Evolutionary conservation across 73 alveolate species (phyloP).

Genomic region (Halteria grandinella): DNA sequence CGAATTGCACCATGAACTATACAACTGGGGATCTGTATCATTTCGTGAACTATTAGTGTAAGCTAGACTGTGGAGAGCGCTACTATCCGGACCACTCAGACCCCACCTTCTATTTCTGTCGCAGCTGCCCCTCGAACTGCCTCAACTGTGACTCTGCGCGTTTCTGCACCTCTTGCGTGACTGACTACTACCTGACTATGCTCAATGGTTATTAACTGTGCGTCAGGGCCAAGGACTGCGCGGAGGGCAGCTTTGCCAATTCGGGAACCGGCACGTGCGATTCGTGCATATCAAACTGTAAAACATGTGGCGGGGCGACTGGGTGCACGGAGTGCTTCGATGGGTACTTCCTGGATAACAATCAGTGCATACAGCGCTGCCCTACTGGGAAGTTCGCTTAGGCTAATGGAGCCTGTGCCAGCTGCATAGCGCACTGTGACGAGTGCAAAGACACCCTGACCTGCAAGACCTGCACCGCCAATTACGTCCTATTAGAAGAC

Average conservation of each 20-base stretch:
- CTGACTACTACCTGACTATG: slow-evolving; percentile 11
- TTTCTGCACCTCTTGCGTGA: slow-evolving; percentile 3
- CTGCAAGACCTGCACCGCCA: slow-evolving; percentile 15
- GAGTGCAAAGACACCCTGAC: slow-evolving; percentile 4
- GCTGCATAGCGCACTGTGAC: slow-evolving; percentile 17
- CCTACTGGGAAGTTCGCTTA: background rate
- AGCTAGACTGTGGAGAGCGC: slow-evolving; percentile 20
- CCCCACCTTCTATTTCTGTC: slow-evolving; percentile 10
- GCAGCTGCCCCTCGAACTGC: slow-evolving; percentile 43
- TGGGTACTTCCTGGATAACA: slow-evolving; percentile 18
- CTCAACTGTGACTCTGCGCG: background rate
- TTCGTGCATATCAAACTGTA: slow-evolving; percentile 17
- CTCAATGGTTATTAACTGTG: background rate
- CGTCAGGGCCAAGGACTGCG: slow-evolving; percentile 7
- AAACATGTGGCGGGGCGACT: background rate
- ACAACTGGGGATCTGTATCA: background rate
- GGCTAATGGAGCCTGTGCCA: slow-evolving; percentile 9
- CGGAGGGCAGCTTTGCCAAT: background rate
- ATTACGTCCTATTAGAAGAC: background rate
- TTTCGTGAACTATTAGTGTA: slow-evolving; percentile 39
- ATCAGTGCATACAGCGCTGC: background rate
- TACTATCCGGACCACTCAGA: slow-evolving; percentile 31
- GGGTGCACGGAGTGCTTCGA: slow-evolving; percentile 3
- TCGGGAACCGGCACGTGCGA: background rate
- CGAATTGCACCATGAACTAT: background rate